Base-by-base conservation (phyloP, 176 grass and related monocot species). In the Canna indica region DNA sequence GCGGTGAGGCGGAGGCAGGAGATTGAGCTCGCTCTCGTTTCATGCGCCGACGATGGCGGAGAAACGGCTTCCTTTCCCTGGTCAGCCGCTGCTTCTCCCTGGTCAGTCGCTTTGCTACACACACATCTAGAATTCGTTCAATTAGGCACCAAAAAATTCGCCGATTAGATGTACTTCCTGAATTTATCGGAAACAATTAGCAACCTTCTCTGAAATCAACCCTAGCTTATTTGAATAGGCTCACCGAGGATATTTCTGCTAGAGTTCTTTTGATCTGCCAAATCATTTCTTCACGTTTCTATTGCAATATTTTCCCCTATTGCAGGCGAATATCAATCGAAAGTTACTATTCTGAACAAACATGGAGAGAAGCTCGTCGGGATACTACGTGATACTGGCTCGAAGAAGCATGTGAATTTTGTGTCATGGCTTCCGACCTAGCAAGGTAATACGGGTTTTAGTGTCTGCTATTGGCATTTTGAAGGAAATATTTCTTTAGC, bases 351-450 rank as follows among this genome's bases (percentile, higher is more conserved):
- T 75, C 57, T 29, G 73, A 97, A 97, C 44, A 79, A 79, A 18
- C 59, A 78, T 58, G 93, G 79, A 42, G 93, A 90, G 73, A 90
- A 83, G 45, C 84, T 97, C 76, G 84, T 82, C 20, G 93, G 88
- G 29, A 18, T 97, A 60, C 82, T 97, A 12, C 86, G 92, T 79
- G 78, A 90, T 71, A 73, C 80, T 77, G 68, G 42, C 48, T 92
- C 81, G 0, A 80, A 87, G 59, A 83, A 97, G 73, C 84, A 91
- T 76, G 84, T 91, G 67, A 87, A n/a, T 91, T 41, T 59, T 90
- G 64, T 96, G 86, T 36, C 93, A 96, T 87, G 93, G 93, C 71
- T 90, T 96, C 11, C 79, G 68, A 67, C 86, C 88, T 74, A 83
- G 88, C 46, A 96, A 96, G 93, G 93, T 77, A 76, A n/a, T n/a